Evolutionary conservation across 768 basidiomycete species (phyloP), one percentile per base, ranked within the genome.

Genomic region (Favolaschia claudopus): DNA sequence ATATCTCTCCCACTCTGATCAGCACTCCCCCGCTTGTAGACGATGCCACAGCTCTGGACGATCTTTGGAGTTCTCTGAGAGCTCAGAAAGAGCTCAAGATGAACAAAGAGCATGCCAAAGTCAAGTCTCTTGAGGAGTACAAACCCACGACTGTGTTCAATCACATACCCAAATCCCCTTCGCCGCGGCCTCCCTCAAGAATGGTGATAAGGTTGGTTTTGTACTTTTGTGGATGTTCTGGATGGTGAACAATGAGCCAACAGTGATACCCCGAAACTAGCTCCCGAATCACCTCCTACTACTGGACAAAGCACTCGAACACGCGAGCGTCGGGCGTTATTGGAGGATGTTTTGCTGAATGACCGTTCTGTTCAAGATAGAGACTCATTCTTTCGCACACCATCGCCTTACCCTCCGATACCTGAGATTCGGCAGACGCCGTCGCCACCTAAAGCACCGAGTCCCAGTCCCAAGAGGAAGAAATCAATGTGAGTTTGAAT

Each of bases 41-140:
- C 22, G 72, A 75, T 28, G 63, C 60, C 43, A 66, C 61, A 10
- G 74, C 74, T 14, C 67, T 82, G 52, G 73, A 81, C 32, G 67
- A 75, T 10, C 67, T 83, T 9, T 83, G 82, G 82, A 71, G 67
- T 55, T 68, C 76, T 50, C 69, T 83, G 46, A 72, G 79, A 28
- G 72, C 71, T 68, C 65, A 69, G 66, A 83, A 82, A 59, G 76
- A 77, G 32, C 73, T 71, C 47, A 73, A 72, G 39, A 77, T 83
- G 65, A 78, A 76, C 32, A 74, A 74, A 47, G 69, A 75, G 53
- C 78, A 77, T 39, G 70, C 77, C 28, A 83, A 83, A 67, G 79
- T 83, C 51, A 77, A 76, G 71, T 83, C 82, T 44, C 70, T 82
- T 9, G 80, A 79, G 67, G 67, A 27, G 15, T 58, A 62, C 47